Percentiles rank a stretch among this genome's conserved stretches.
These are phyloP conservation scores for Gracilaria gracilis DNA, from an alignment of 23 red algal genomes.

Conservation along the genomic window DNA sequence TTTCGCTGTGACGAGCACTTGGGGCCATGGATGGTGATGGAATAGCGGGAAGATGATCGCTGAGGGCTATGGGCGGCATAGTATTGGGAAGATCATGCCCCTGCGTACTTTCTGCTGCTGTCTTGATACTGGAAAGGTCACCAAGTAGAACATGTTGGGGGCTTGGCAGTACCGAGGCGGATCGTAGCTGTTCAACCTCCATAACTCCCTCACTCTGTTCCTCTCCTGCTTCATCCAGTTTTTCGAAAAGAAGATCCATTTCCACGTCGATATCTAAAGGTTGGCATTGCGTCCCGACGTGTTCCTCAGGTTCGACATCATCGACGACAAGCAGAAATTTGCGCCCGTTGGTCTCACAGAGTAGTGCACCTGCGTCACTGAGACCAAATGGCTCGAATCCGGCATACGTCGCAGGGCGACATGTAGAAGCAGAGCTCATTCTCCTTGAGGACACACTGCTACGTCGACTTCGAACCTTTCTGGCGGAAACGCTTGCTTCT, in stretches of 20 bases:
- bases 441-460: slow-evolving; percentile 17
- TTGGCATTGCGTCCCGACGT: slow-evolving; percentile 40
- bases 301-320: slow-evolving; percentile 20
- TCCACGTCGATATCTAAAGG: slow-evolving; percentile 53
- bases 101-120: neutral
- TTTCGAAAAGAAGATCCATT: slow-evolving; percentile 62
- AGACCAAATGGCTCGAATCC: slow-evolving; percentile 20
- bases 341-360: slow-evolving; percentile 17
- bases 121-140: neutral
- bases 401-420: slow-evolving; percentile 25
- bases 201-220: slow-evolving; percentile 10
- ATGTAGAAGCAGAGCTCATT: neutral
- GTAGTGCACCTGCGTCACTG: slow-evolving; percentile 11
- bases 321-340: slow-evolving; percentile 44
- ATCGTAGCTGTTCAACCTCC: slow-evolving; percentile 29
- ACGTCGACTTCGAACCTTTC: slow-evolving; percentile 22
- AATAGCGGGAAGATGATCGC: neutral
- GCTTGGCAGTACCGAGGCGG: neutral
- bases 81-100: neutral
- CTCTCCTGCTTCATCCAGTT: slow-evolving; percentile 5
- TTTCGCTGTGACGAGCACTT: neutral
- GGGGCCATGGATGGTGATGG: neutral
- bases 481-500: slow-evolving; percentile 9
- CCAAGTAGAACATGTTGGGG: neutral
- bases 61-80: slow-evolving; percentile 11